phyloP scores from a whole-genome alignment of 306 rosid genomes.

The Glycine tomentella region DNA sequence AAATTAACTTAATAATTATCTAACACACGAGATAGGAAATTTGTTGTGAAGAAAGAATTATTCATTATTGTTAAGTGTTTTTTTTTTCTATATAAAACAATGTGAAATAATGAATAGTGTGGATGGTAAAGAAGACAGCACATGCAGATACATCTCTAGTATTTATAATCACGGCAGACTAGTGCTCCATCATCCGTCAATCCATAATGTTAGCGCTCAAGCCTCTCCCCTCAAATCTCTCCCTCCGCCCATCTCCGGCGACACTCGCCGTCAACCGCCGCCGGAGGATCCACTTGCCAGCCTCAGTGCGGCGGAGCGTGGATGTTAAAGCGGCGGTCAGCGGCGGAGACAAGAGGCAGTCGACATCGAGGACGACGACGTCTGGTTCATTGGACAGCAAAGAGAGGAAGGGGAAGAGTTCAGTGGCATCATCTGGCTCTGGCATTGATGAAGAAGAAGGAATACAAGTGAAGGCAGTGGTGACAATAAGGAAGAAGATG shows the following conservation, averaged over 20 bases:
- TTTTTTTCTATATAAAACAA: too few relatives aligned
- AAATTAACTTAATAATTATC: too few relatives aligned
- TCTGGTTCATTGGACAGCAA: slow-evolving; percentile 48
- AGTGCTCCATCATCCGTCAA: too few relatives aligned
- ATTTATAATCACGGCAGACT: too few relatives aligned
- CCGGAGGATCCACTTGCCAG: slow-evolving; percentile 28
- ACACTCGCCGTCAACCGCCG: background rate
- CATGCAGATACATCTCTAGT: too few relatives aligned
- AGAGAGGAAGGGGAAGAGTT: slow-evolving; percentile 37
- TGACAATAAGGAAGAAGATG: slow-evolving; percentile 80
- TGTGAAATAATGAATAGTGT: too few relatives aligned
- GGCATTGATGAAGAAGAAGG: background rate
- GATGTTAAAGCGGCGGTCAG: slow-evolving; percentile 59
- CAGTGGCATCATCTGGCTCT: slow-evolving; percentile 5
- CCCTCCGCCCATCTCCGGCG: slow-evolving; percentile 8
- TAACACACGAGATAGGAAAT: too few relatives aligned
- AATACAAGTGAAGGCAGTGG: slow-evolving; percentile 67
- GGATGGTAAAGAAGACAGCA: too few relatives aligned
- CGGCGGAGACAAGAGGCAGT: slow-evolving; percentile 60
- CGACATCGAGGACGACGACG: slow-evolving; percentile 5
- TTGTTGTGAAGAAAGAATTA: too few relatives aligned
- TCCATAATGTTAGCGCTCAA: slow-evolving; percentile 55
- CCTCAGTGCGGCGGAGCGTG: slow-evolving; percentile 38
- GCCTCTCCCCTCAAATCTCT: slow-evolving; percentile 43
- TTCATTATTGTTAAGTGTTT: too few relatives aligned